A percentile compares a stretch with the other conserved stretches of the same genome.
These are phyloP conservation scores for Nemania bipapillata DNA, from an alignment of 2,329 filamentous ascomycete species.

Conservation along the genomic window DNA sequence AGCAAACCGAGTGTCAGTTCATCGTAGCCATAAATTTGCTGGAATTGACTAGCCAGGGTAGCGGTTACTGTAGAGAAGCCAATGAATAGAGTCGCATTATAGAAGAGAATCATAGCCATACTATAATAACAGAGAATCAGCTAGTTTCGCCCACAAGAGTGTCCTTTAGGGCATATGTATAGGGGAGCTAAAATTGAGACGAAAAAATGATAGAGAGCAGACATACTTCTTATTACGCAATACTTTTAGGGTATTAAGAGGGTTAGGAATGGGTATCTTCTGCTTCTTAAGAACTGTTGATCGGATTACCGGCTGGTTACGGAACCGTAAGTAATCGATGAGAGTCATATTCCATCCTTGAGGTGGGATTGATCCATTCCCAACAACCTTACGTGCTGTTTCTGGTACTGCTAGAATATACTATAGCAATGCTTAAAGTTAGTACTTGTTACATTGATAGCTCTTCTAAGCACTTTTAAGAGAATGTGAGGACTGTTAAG, in stretches of 20 bases:
- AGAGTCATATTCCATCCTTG: conserved; percentile 68
- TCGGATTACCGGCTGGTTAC: conserved; percentile 51
- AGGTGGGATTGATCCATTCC: conserved; percentile 70
- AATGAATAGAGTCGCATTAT: conserved; percentile 66
- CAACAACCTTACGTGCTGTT: conserved; percentile 69
- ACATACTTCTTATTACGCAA: conserved; percentile 59
- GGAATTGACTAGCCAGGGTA: conserved; percentile 64
- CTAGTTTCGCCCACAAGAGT: neutral
- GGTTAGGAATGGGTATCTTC: conserved; percentile 66
- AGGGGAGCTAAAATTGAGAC: no score
- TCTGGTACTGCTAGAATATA: conserved; percentile 68
- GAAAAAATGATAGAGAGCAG: neutral
- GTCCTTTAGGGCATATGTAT: neutral
- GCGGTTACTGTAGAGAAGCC: conserved; percentile 66
- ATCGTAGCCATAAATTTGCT: conserved; percentile 62
- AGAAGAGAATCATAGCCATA: conserved; percentile 64
- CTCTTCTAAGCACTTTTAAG: no score
- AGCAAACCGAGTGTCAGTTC: conserved; percentile 65
- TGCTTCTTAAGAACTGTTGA: conserved; percentile 52
- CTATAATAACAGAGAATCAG: conserved; percentile 53
- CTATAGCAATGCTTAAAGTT: neutral
- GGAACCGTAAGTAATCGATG: conserved; percentile 59
- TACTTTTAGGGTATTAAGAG: conserved; percentile 64
- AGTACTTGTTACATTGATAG: neutral
- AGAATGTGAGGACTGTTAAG: neutral